A percentile compares a stretch with the other conserved stretches of the same genome.
phyloP scores from a whole-genome alignment of 805 yeast species.

The Wickerhamiella sergipiensis region DNA sequence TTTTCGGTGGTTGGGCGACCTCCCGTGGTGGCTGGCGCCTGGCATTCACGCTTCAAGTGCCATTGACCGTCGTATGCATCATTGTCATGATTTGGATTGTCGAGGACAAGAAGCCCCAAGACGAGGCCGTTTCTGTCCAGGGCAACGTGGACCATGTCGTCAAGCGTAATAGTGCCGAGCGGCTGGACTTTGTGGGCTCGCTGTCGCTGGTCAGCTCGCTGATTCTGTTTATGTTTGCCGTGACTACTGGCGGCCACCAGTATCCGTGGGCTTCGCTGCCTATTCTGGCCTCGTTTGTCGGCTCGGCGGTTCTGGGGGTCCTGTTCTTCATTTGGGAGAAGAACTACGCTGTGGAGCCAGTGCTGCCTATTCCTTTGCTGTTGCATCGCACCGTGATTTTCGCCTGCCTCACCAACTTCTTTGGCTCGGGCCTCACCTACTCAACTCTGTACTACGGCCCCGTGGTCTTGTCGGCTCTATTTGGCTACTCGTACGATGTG shows the following conservation, averaged over 20 bases:
- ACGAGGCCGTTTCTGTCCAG: conserved; percentile 20
- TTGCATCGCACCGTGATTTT: conserved; percentile 46
- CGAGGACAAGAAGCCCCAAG: conserved; percentile 9
- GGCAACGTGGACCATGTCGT: conserved; percentile 21
- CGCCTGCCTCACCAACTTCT: conserved; percentile 56
- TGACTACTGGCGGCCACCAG: conserved; percentile 52
- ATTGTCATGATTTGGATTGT: conserved; percentile 8
- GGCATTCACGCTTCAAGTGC: conserved; percentile 30
- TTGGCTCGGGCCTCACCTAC: conserved; percentile 54
- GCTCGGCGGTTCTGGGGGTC: conserved; percentile 25
- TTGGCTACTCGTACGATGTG: conserved; percentile 58
- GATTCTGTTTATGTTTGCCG: conserved; percentile 45
- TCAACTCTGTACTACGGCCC: conserved; percentile 59
- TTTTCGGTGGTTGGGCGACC: conserved; percentile 40
- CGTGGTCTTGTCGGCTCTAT: conserved; percentile 55
- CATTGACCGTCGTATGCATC: conserved; percentile 24
- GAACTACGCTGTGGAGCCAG: conserved; percentile 45
- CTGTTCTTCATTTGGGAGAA: conserved; percentile 40
- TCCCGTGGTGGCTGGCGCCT: conserved; percentile 50
- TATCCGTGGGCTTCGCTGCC: conserved; percentile 32
- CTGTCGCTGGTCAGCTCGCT: conserved; percentile 43
- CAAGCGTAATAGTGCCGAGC: conserved; percentile 33
- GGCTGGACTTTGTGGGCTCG: conserved; percentile 60
- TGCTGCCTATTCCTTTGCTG: conserved; percentile 49
- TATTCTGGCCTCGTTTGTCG: conserved; percentile 26